These are phyloP conservation scores for Neurospora discreta DNA, from an alignment of 495 filamentous ascomycete genomes.

Conservation along the genomic window DNA sequence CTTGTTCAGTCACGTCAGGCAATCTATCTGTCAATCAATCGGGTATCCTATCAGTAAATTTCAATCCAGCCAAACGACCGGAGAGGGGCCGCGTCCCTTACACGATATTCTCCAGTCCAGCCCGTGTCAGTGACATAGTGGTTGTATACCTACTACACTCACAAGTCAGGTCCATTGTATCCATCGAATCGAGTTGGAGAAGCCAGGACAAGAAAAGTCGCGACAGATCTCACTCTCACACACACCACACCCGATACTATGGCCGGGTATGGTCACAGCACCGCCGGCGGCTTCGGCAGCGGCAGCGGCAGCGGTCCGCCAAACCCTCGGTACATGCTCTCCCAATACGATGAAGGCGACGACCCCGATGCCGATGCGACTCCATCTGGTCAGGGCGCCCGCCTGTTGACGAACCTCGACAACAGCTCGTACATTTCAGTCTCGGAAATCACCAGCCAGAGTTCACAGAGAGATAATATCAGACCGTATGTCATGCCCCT, in stretches of 20 bases:
- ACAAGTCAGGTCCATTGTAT: background rate
- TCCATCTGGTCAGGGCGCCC: constrained; percentile 25
- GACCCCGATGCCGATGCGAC: constrained; percentile 25
- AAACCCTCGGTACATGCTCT: constrained; percentile 32
- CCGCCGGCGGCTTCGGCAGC: background rate
- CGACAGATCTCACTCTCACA: background rate
- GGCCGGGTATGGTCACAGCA: background rate
- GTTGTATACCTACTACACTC: background rate
- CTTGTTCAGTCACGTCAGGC: background rate
- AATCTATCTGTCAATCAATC: constrained; percentile 12
- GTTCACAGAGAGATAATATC: background rate
- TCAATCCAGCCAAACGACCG: background rate
- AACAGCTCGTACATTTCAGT: background rate
- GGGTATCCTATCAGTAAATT: constrained; percentile 7
- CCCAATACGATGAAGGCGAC: constrained; percentile 38
- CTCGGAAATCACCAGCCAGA: background rate
- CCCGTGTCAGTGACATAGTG: constrained; percentile 1
- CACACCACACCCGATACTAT: background rate
- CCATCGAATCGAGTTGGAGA: background rate
- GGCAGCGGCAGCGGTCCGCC: constrained; percentile 13
- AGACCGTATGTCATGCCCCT: constrained; percentile 34
- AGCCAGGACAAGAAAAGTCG: background rate
- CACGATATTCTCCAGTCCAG: no score
- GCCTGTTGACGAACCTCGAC: constrained; percentile 31
- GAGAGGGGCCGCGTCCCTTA: background rate